Evolutionary conservation across 2,329 filamentous ascomycete species (phyloP), one percentile per base, ranked within the genome.

Genomic region (Fusarium sp.): DNA sequence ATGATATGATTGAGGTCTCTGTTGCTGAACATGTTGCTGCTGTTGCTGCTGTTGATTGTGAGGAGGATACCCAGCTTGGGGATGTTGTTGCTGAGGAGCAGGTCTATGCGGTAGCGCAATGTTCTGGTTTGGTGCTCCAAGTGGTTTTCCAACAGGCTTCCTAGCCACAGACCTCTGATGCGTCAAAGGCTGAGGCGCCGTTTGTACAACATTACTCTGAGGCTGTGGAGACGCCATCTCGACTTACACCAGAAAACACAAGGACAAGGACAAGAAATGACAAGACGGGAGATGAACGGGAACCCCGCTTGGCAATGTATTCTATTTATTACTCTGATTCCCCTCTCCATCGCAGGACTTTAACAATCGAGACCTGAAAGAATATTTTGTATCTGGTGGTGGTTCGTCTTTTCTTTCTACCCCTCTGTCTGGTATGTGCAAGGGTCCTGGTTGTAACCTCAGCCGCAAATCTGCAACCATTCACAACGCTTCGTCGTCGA

Each of bases 381-480:
- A 71, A 59, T 71, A 46, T 39, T 31, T 45, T 3, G 11, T 5
- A 7, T 22, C 4, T 33, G 12, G 17, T 5, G 6, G 18, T 44
- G 45, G 7, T 2, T 36, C 5, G 3, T 13, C 38, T 58, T 45
- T 71, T 71, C 68, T 55, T 71, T 53, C 68, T 59, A 31, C 62
- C 29, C 62, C 47, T 62, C 56, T 27, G 47, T 39, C 53, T 50
- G 62, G 52, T 29, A 70, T 58, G 68, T 36, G 49, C 50, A 25
- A 68, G 50, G 67, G 35, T 31, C 35, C 27, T 56, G 55, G 44
- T 52, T 42, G 50, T 13, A 47, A 42, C 50, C 53, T 72, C 70
- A 72, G 70, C 70, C 70, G 70, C 68, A 72, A 38, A 71, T 44
- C 1, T 13, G 25, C 41, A 69, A 57, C 70, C 70, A 72, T 55